A percentile compares a stretch with the other conserved stretches of the same genome.
Conservation (phyloP, 192 early-diverging fungal genomes). For the Bifiguratus adelaidae region DNA sequence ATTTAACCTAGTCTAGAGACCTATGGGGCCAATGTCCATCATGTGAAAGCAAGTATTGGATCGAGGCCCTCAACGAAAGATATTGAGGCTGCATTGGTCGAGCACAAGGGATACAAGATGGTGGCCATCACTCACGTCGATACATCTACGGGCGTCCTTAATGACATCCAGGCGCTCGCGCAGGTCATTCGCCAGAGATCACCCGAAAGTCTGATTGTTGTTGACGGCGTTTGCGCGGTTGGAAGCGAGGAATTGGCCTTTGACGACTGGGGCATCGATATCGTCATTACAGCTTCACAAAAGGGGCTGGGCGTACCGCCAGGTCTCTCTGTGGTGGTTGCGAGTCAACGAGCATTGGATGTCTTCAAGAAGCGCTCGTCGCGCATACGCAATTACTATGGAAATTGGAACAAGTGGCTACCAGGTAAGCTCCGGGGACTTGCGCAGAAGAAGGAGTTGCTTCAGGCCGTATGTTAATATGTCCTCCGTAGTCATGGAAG, state of each 20-base stretch:
- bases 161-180: constrained; percentile 49
- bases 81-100: constrained; percentile 39
- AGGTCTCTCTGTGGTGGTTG: constrained; percentile 67
- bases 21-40: constrained; percentile 58
- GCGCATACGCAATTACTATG: constrained; percentile 56
- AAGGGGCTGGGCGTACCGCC: constrained; percentile 77
- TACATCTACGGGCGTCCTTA: constrained; percentile 66
- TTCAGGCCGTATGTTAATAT: not conserved
- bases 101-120: constrained; percentile 46
- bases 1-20: constrained; percentile 38
- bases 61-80: constrained; percentile 38
- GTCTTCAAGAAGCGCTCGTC: constrained; percentile 34
- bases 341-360: constrained; percentile 26
- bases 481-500: constrained; percentile 44
- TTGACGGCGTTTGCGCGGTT: constrained; percentile 78
- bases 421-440: constrained; percentile 17
- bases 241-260: constrained; percentile 64
- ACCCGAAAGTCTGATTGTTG: constrained; percentile 57
- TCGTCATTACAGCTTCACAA: constrained; percentile 69
- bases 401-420: constrained; percentile 65
- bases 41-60: constrained; percentile 37
- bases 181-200: constrained; percentile 44
- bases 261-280: constrained; percentile 69
- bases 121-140: constrained; percentile 74
- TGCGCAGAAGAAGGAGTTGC: not conserved